phyloP scores from a whole-genome alignment of 2,329 filamentous ascomycete species.

The Cercospora janseana region DNA sequence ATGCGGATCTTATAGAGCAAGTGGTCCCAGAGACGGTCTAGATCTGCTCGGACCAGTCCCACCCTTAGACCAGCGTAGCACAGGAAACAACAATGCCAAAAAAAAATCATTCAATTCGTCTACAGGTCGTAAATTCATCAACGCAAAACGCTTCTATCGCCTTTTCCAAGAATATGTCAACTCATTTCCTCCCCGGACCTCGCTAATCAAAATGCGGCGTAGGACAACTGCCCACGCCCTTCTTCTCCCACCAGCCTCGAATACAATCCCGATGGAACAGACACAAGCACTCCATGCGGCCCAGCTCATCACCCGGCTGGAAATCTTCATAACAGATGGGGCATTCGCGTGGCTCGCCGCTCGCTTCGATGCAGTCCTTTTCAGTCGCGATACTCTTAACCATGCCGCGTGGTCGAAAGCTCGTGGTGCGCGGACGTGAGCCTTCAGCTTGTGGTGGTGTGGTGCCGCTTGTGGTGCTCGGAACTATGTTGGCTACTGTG shows the following conservation, averaged over 20 bases:
- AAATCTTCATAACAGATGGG: slow-evolving; percentile 66
- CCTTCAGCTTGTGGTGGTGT: slow-evolving; percentile 20
- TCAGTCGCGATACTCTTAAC: slow-evolving; percentile 58
- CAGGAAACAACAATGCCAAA: no score
- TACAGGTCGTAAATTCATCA: background rate
- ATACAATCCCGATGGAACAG: slow-evolving; percentile 64
- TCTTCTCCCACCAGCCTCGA: slow-evolving; percentile 58
- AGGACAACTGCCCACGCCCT: slow-evolving; percentile 57
- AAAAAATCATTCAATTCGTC: background rate
- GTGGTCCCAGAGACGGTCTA: no score
- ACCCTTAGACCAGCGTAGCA: no score
- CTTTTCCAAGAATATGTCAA: background rate
- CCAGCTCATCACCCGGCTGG: slow-evolving; percentile 58
- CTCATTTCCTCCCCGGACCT: no score
- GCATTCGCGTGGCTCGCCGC: slow-evolving; percentile 55
- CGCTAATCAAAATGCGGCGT: slow-evolving; percentile 42
- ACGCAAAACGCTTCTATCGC: background rate
- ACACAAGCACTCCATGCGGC: slow-evolving; percentile 61
- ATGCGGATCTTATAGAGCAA: no score
- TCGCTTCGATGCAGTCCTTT: slow-evolving; percentile 59
- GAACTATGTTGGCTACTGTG: slow-evolving; percentile 6
- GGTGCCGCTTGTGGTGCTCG: slow-evolving; percentile 13
- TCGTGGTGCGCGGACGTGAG: slow-evolving; percentile 27
- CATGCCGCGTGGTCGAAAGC: slow-evolving; percentile 44
- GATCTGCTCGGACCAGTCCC: no score